These are phyloP conservation scores for Penicillium psychrosexuale DNA, from an alignment of 2,329 filamentous ascomycete species.

Conservation along the genomic window DNA sequence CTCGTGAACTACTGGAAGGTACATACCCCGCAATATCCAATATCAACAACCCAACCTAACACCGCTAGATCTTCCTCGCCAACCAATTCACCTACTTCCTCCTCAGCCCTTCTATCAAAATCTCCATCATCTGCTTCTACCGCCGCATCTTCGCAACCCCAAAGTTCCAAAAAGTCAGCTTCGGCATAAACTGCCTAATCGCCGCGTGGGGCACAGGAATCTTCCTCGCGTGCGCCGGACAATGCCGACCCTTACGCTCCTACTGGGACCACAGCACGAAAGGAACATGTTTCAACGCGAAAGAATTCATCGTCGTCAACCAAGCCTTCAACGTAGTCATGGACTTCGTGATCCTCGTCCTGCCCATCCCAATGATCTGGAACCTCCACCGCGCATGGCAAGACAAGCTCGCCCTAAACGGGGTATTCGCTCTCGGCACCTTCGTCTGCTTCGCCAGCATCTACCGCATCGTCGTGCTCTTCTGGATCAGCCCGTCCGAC, in stretches of 20 bases:
- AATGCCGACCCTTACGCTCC: conserved; percentile 30
- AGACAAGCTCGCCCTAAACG: conserved; percentile 35
- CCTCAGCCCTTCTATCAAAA: conserved; percentile 33
- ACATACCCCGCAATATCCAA: background rate
- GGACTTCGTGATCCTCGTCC: conserved; percentile 32
- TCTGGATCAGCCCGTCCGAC: conserved; percentile 29
- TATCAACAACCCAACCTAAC: background rate
- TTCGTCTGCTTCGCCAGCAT: conserved; percentile 39
- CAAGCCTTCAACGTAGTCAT: conserved; percentile 35
- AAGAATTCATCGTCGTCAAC: conserved; percentile 33
- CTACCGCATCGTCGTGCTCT: conserved; percentile 37
- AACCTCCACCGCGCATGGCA: conserved; percentile 34
- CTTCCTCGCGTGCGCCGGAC: conserved; percentile 32
- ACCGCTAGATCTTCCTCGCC: conserved; percentile 32
- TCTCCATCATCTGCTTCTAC: conserved; percentile 37
- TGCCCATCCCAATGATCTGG: conserved; percentile 37
- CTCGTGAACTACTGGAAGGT: conserved; percentile 33
- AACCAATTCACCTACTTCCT: conserved; percentile 37
- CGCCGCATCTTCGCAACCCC: conserved; percentile 33
- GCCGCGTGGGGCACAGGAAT: conserved; percentile 29
- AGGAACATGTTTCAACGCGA: conserved; percentile 28
- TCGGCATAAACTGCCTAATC: conserved; percentile 30
- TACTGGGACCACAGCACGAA: conserved; percentile 31
- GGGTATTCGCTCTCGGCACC: conserved; percentile 31
- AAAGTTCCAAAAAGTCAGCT: conserved; percentile 26